These are phyloP conservation scores for Nigrospora oryzae DNA, from an alignment of 2,329 filamentous ascomycete genomes.

Conservation along the genomic window DNA sequence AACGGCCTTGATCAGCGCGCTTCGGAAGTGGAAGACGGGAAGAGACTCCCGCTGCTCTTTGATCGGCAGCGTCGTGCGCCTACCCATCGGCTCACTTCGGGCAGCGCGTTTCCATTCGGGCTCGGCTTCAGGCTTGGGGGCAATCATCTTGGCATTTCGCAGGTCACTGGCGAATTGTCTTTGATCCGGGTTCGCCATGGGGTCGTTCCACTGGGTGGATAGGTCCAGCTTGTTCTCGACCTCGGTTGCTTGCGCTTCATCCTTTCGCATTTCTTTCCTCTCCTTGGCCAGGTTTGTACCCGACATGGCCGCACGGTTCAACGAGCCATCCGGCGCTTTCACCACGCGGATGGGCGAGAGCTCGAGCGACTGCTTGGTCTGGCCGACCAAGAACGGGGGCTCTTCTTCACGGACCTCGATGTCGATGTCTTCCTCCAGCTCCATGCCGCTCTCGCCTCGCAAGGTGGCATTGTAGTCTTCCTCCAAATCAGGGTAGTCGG, in stretches of 20 bases:
- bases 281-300: conserved; percentile 85
- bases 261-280: conserved; percentile 77
- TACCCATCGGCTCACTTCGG: conserved; percentile 74
- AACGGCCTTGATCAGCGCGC: conserved; percentile 80
- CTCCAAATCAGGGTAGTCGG: conserved; percentile 89
- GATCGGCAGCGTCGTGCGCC: conserved; percentile 83
- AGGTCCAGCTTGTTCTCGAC: conserved; percentile 74
- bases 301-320: conserved; percentile 93
- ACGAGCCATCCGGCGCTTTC: conserved; percentile 95
- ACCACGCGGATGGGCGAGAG: conserved; percentile 92
- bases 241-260: conserved; percentile 72
- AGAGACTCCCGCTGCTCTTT: conserved; percentile 88
- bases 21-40: conserved; percentile 83
- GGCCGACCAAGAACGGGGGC: conserved; percentile 88
- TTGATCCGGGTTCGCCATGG: conserved; percentile 81
- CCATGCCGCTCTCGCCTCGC: conserved; percentile 77
- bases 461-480: conserved; percentile 88
- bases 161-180: conserved; percentile 85
- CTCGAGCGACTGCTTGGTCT: conserved; percentile 93
- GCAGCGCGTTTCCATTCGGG: conserved; percentile 91
- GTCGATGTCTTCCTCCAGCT: conserved; percentile 92
- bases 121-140: conserved; percentile 56
- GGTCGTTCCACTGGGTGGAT: conserved; percentile 89
- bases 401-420: conserved; percentile 96
- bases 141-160: conserved; percentile 52